Evolutionary conservation across 345 rosid genomes (phyloP), one percentile per base, ranked within the genome.

Genomic region (Salix arbutifolia): DNA sequence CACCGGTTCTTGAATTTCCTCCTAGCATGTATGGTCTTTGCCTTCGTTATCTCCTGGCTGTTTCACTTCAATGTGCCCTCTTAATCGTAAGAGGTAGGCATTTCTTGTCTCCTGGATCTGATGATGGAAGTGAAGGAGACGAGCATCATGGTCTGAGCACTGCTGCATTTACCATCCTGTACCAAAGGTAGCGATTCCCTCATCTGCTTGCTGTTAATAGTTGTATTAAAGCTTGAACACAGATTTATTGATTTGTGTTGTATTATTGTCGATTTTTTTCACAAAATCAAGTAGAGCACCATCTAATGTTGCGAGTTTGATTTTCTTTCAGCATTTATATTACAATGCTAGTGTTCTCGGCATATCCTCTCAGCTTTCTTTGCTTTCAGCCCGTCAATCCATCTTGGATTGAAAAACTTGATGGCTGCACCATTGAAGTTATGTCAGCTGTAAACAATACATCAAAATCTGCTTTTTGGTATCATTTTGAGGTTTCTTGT

Each of bases 31-130:
- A 94, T 94, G 94, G 96, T 94, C 33, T 92, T 94, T 69, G 97
- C 98, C 48, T 94, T 94, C 74, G 96, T 94, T 18, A 89, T 94
- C 80, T 94, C 98, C 48, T 94, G 98, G 98, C 93, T 94, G 72
- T 90, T 94, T 75, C 98, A 90, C 85, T 92, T 94, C 89, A 92
- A 92, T 78, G 86, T 94, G 61, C 92, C 94, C 23, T 85, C 93
- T 1, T 84, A 82, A 75, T 75, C 72, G 28, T 13, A 25, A 23
- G 46, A 4, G 38, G 44, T 6, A 4, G 38, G 44, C 5, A 33
- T 16, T 16, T 26, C 6, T 17, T 17, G 25, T 56, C 50, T 26
- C 25, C 35, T 3, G 30, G 48, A 62, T 72, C 5, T 67, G 60
- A 72, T 28, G 72, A 66, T 48, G 74, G 61, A 37, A 74, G 69